Evolutionary conservation across 1,284 basidiomycete species (phyloP).

Genomic region (Tylopilus orsonianus): DNA sequence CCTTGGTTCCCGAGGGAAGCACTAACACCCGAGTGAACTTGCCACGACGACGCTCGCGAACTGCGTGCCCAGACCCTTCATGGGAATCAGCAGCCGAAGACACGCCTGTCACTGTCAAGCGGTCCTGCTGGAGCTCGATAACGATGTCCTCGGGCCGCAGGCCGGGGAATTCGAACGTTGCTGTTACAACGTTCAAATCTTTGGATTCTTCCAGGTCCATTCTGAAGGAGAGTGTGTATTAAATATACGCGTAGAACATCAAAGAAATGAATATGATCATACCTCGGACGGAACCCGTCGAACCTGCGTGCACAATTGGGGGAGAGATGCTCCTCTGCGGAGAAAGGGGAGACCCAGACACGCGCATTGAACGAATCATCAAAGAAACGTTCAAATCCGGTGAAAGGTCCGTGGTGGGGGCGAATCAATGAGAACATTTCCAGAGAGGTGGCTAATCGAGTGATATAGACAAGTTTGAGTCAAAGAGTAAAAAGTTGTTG

Average conservation of each 20-base stretch:
- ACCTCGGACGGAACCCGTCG: conserved; percentile 8
- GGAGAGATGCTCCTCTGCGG: neutral
- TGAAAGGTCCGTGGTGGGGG: conserved; percentile 46
- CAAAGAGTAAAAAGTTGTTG: too few relatives aligned
- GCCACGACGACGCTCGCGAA: conserved; percentile 34
- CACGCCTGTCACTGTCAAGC: conserved; percentile 40
- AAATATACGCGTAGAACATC: neutral
- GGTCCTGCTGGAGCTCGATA: conserved; percentile 39
- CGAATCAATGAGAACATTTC: conserved; percentile 27
- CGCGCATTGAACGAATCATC: conserved; percentile 40
- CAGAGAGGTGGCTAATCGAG: too few relatives aligned
- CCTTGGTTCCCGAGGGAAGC: conserved; percentile 3
- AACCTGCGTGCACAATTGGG: too few relatives aligned
- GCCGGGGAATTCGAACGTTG: conserved; percentile 44
- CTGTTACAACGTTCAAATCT: conserved; percentile 36
- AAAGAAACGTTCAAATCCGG: conserved; percentile 46
- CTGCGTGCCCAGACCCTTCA: conserved; percentile 35
- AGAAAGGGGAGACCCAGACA: conserved; percentile 1
- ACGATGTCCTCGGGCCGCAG: conserved; percentile 40
- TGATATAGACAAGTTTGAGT: too few relatives aligned
- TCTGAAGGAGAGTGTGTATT: conserved; percentile 10
- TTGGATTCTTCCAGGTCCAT: conserved; percentile 28
- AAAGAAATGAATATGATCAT: too few relatives aligned
- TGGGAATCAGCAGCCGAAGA: conserved; percentile 26
- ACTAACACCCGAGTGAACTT: conserved; percentile 1